Evolutionary conservation across 1,284 basidiomycete genomes (phyloP).

Genomic region (Irpex sp.): DNA sequence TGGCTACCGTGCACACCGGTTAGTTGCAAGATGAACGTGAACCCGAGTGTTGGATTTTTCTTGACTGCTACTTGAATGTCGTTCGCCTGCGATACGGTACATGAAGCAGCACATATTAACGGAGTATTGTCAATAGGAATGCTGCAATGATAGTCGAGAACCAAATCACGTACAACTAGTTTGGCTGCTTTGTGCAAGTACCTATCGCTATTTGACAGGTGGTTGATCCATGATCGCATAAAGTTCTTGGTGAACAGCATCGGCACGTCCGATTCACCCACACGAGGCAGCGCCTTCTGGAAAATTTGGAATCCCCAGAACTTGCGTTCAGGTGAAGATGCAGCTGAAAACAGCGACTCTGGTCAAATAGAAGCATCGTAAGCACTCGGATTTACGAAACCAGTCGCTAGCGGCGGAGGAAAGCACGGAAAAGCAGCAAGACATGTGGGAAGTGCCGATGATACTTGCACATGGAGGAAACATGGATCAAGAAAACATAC

Average conservation of each 20-base stretch:
- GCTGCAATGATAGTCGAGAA: not conserved
- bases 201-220: constrained; percentile 84
- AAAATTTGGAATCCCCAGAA: constrained; percentile 96
- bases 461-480: not conserved
- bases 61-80: constrained; percentile 77
- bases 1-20: constrained; percentile 84
- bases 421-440: not conserved
- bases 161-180: constrained; percentile 56
- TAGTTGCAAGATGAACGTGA: constrained; percentile 82
- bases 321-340: constrained; percentile 86
- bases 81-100: constrained; percentile 44
- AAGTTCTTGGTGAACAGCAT: constrained; percentile 94
- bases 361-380: not conserved
- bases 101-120: no score
- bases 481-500: constrained; percentile 36
- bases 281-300: constrained; percentile 72
- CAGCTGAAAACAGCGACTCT: constrained; percentile 88
- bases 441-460: not conserved
- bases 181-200: constrained; percentile 87
- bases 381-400: not conserved
- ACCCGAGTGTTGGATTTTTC: constrained; percentile 77
- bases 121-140: not conserved
- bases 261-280: constrained; percentile 66
- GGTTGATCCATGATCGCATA: constrained; percentile 96
- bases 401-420: not conserved